Evolutionary conservation across 306 rosid genomes (phyloP).

Genomic region (Gastrolobium bilobum): DNA sequence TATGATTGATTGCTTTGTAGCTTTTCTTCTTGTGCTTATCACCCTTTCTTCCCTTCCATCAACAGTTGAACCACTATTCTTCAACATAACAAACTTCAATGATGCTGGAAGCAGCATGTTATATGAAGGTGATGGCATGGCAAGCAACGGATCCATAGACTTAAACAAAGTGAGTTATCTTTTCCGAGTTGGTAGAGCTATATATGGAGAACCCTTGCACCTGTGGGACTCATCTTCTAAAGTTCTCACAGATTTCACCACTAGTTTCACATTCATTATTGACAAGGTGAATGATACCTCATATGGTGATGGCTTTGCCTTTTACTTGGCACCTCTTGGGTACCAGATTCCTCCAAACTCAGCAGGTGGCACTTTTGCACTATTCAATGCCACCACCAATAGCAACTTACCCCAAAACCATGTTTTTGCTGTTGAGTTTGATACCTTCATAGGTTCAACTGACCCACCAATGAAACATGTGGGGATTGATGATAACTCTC

Average conservation of each 20-base stretch:
- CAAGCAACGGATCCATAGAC: conserved; percentile 50
- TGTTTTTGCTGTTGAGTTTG: conserved; percentile 52
- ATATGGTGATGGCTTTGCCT: conserved; percentile 43
- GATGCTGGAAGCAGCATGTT: conserved; percentile 1
- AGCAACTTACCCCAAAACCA: conserved; percentile 33
- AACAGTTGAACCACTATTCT: conserved; percentile 27
- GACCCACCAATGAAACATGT: conserved; percentile 49
- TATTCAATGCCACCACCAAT: conserved; percentile 53
- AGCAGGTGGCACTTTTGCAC: conserved; percentile 49
- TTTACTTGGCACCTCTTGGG: conserved; percentile 34
- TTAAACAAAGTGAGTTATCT: conserved; percentile 47
- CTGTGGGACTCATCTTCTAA: conserved; percentile 37
- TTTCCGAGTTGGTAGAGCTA: conserved; percentile 51
- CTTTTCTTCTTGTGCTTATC: not conserved
- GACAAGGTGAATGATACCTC: not conserved
- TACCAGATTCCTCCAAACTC: conserved; percentile 53
- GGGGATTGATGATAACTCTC: conserved; percentile 47
- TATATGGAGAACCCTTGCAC: conserved; percentile 44
- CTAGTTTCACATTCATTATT: conserved; percentile 45
- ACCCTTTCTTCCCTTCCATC: not conserved
- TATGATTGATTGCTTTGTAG: not conserved
- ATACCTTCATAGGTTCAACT: conserved; percentile 43
- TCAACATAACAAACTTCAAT: conserved; percentile 53
- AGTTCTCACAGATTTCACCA: conserved; percentile 35
- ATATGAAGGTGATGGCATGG: conserved; percentile 47